Percentiles rank a stretch among this genome's conserved stretches.
phyloP scores from a whole-genome alignment of 2,329 filamentous ascomycete species.

The Cercospora canescens region DNA sequence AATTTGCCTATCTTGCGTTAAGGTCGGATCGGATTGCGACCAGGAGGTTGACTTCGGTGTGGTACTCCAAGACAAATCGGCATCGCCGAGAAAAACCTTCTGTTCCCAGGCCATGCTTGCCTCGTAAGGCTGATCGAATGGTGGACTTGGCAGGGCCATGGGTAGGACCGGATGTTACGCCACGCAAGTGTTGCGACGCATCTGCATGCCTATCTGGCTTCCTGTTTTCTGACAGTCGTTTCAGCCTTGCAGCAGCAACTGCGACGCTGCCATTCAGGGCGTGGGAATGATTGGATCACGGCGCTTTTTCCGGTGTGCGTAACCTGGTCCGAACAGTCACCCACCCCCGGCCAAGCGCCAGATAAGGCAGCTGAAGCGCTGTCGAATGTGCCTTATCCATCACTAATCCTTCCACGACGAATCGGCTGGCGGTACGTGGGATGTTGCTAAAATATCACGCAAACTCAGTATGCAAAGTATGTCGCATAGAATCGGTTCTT shows the following conservation, averaged over 20 bases:
- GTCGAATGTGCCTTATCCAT: background rate
- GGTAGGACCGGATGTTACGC: background rate
- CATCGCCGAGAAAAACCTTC: background rate
- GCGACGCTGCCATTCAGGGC: background rate
- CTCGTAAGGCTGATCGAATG: background rate
- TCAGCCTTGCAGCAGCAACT: background rate
- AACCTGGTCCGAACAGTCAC: background rate
- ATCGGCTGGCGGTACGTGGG: background rate
- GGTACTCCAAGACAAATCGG: background rate
- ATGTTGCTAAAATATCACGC: background rate
- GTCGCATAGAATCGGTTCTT: background rate
- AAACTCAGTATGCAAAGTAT: background rate
- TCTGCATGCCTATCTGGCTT: background rate
- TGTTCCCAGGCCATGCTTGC: background rate
- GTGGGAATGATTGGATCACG: background rate
- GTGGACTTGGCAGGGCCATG: background rate
- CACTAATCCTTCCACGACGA: background rate
- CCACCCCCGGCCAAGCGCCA: background rate
- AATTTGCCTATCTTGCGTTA: background rate
- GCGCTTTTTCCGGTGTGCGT: background rate
- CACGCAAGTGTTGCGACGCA: background rate
- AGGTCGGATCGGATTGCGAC: background rate
- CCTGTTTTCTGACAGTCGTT: background rate
- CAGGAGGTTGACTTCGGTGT: background rate
- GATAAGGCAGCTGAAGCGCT: background rate